Conservation (phyloP, 208 protist species). For the Crithidia sp. region DNA sequence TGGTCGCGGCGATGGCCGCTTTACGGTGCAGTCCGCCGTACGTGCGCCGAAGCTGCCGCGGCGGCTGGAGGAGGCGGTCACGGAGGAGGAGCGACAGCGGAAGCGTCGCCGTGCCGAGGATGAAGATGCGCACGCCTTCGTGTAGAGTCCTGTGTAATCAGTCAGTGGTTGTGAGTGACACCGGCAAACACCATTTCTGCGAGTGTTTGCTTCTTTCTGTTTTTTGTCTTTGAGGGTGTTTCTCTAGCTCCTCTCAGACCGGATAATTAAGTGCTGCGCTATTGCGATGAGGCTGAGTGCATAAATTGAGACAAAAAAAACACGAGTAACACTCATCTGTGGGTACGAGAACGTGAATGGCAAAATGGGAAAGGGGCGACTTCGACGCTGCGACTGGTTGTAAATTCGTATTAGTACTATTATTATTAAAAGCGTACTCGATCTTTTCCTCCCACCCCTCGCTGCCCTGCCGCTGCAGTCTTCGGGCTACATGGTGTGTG, state of each 20-base stretch:
- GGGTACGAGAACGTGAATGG: no score
- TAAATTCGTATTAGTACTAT: not conserved
- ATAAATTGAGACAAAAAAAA: not conserved
- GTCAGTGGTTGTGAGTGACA: no score
- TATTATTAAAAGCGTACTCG: no score
- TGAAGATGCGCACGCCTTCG: not conserved
- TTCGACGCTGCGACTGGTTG: no score
- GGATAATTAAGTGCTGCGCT: no score
- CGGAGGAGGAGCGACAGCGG: constrained; percentile 18
- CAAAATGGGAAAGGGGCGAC: no score
- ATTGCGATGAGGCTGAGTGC: no score
- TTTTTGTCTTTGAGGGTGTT: not conserved
- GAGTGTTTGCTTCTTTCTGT: not conserved
- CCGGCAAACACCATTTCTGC: no score
- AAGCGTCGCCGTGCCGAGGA: constrained; percentile 41
- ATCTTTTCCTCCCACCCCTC: no score
- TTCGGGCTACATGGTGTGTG: not conserved
- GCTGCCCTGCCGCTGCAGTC: not conserved
- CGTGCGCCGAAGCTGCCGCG: constrained; percentile 71
- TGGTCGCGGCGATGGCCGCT: constrained; percentile 36
- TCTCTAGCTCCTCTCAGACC: no score
- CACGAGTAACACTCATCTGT: no score
- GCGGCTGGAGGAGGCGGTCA: constrained; percentile 37
- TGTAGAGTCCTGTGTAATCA: not conserved
- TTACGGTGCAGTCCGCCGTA: constrained; percentile 51